Base-by-base conservation (phyloP, 768 basidiomycete species). In the Trametes villosa region DNA sequence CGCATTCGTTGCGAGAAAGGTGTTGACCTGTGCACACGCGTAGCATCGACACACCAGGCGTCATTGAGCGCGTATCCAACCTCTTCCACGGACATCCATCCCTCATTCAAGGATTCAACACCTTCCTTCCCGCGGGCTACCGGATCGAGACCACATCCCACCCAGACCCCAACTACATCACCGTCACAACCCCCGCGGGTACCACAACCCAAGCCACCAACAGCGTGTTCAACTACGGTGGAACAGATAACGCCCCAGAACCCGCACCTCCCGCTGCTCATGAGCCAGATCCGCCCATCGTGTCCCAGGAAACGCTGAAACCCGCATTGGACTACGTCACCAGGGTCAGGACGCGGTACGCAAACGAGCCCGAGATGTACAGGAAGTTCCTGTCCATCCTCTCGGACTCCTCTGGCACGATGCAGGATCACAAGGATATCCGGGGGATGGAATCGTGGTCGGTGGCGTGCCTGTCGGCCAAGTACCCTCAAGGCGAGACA, bases 61-160 rank as follows among this genome's bases (percentile, higher is more conserved):
- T 99, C 47, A 99, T 99, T 70, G 88, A 88, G 70, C 92, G 96
- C 53, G 96, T 98, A 29, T 96, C 96, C 1, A 84, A 88, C 49
- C 86, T 99, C 26, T 98, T 99, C 78, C 85, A 87, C 57, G 93
- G 92, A 2, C 94, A 97, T 68, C 92, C 93, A 0, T 71, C 79
- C 6, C 89, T 99, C 62, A 98, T 99, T 46, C 94, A 96, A 74
- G 96, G 96, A 11, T 99, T 99, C 83, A 98, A 98, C 76, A 97
- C 95, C 0, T 99, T 98, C 76, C 83, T 99, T 12, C 96, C 96
- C 3, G 82, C 85, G 22, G 96, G 96, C 17, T 99, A 98, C 71
- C 88, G 92, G 48, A 98, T 99, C 72, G 94, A 96, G 65, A 82
- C 82, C 15, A 77, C 77, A 31, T 87, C 91, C 67, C 75, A 82